Base-by-base conservation (phyloP, 2,329 filamentous ascomycete genomes). In the Aureobasidium vineae region DNA sequence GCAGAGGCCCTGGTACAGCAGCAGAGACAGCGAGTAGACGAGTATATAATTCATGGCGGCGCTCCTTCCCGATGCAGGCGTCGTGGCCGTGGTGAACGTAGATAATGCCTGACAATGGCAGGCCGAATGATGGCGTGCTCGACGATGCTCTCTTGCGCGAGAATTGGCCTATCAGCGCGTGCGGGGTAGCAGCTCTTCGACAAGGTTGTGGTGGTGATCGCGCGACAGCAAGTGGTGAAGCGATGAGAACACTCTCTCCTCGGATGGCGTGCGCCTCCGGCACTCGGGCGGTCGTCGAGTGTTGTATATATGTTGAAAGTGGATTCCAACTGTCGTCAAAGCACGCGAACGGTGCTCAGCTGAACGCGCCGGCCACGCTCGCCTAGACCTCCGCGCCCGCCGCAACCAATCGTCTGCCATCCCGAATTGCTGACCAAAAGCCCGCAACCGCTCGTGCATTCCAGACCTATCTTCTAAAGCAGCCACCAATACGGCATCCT, bases 11-110 rank as follows among this genome's bases (percentile, higher is more conserved):
- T 68, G 65, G 33, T 68, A 70, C 54, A 70, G 56, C 56, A 70
- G 66, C 47, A 71, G 64, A 33, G 69, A 68, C 38, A 71, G 69
- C 41, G 69, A 69, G 63, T 70, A 70, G 52, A 69, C n/a, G 16
- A 69, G 68, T 64, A 71, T 68, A 65, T 68, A 67, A 54, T 68
- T 68, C 69, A 71, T 69, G 40, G 15, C 41, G 52, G 21, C 49
- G 23, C 31, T 28, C 10, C 33, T 52, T 52, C n/a, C 41, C 41
- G 31, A 38, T 40, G 28, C 49, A 21, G 41, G 43, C 16, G 16
- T 11, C 10, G 21, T 36, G 23, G 28, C 23, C 16, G 28, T n/a
- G n/a, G 31, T n/a, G 19, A 10, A 21, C 8, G 40, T 31, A 19
- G 41, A 43, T 31, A 57, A 52, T 47, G 63, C 5, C 52, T 64